Evolutionary conservation across 2,329 filamentous ascomycete genomes (phyloP).

Genomic region (Cercospora brassicicola): DNA sequence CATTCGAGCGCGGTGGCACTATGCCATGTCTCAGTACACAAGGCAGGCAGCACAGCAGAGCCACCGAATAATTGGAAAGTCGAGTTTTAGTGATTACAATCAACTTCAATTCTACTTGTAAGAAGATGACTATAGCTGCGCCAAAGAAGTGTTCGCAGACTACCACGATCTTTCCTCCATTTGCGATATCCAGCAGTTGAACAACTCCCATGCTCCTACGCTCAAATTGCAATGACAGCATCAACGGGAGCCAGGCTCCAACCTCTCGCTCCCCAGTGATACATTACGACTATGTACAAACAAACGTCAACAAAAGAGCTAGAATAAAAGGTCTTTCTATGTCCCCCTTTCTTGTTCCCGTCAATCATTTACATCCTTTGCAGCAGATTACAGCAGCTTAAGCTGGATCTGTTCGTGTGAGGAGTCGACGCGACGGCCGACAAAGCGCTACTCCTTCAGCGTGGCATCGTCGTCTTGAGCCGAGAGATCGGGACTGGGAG

Average conservation of each 20-base stretch:
- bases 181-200: neutral
- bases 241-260: neutral
- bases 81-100: neutral
- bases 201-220: constrained; percentile 1
- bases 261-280: neutral
- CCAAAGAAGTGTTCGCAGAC: neutral
- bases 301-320: neutral
- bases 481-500: constrained; percentile 15
- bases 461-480: constrained; percentile 11
- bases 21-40: neutral
- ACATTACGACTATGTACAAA: constrained; percentile 19
- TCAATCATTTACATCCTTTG: neutral
- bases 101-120: neutral
- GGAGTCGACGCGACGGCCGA: neutral
- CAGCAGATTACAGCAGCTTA: neutral
- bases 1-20: neutral
- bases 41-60: neutral
- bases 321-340: neutral
- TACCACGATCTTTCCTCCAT: neutral
- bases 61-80: neutral
- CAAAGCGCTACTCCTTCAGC: constrained; percentile 6
- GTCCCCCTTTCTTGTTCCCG: neutral
- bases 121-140: neutral
- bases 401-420: neutral
- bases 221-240: constrained; percentile 4